Conservation (phyloP, 2,329 filamentous ascomycete species). For the Nothomitra cinnamomea region DNA sequence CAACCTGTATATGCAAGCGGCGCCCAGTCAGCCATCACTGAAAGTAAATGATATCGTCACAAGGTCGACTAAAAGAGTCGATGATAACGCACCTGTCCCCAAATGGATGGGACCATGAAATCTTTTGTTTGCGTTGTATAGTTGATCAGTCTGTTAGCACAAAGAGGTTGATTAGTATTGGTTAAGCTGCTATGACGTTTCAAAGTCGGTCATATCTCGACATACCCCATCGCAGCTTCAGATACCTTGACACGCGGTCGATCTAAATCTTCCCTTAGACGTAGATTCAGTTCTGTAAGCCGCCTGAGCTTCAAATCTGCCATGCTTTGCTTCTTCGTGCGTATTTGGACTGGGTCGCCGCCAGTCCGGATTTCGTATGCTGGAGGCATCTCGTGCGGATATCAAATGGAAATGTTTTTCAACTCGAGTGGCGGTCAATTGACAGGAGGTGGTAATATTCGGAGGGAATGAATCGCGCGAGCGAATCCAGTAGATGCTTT, state of each 20-base stretch:
- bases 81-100: conserved; percentile 47
- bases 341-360: conserved; percentile 47
- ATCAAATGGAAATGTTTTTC: background rate
- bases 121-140: conserved; percentile 97
- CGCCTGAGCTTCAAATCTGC: conserved; percentile 93
- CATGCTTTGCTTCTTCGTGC: conserved; percentile 98
- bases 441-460: background rate
- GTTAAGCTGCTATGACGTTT: background rate
- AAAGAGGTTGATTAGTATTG: conserved; percentile 7
- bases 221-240: conserved; percentile 45
- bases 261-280: conserved; percentile 88
- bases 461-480: background rate
- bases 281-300: conserved; percentile 90
- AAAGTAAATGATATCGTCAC: background rate
- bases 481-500: background rate
- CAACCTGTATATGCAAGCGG: conserved; percentile 36
- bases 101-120: conserved; percentile 97
- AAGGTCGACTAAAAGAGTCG: background rate
- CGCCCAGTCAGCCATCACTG: background rate
- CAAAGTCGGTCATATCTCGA: background rate
- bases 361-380: conserved; percentile 50
- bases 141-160: conserved; percentile 60
- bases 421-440: background rate
- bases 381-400: conserved; percentile 32
- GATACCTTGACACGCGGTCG: conserved; percentile 90